These are phyloP conservation scores for Fusarium metavorans DNA, from an alignment of 2,329 filamentous ascomycete species.

Conservation along the genomic window DNA sequence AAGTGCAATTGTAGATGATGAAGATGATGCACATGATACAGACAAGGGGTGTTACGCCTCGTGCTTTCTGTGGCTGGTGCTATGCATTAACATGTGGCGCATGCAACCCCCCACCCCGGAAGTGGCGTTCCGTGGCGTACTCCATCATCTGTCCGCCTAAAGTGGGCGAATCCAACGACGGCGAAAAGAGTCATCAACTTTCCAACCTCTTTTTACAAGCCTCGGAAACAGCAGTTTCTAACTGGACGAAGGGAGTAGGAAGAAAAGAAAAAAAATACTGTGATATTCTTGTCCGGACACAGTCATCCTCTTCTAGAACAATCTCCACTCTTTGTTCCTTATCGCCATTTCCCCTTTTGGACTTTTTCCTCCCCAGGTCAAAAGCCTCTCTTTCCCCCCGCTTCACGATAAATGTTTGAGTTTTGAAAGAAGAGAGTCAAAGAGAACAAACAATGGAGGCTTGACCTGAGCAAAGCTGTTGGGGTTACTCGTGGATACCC, in stretches of 20 bases:
- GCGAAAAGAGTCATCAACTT: slow-evolving; percentile 36
- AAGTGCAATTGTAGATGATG: not conserved
- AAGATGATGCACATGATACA: slow-evolving; percentile 22
- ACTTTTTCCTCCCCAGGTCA: not conserved
- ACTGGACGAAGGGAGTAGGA: not conserved
- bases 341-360: not conserved
- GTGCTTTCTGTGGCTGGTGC: slow-evolving; percentile 17
- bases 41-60: not conserved
- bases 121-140: slow-evolving; percentile 5
- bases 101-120: not conserved
- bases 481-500: slow-evolving; percentile 15
- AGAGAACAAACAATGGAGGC: slow-evolving; percentile 25
- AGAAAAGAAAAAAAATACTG: too few species aligned
- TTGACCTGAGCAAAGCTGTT: slow-evolving; percentile 6
- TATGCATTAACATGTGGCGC: not conserved
- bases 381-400: not conserved
- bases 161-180: slow-evolving; percentile 28
- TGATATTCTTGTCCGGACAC: not conserved
- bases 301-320: not conserved
- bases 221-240: not conserved
- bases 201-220: not conserved
- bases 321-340: not conserved
- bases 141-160: slow-evolving; percentile 24
- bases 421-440: slow-evolving; percentile 23
- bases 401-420: slow-evolving; percentile 25